These are phyloP conservation scores for Cryphonectria japonica DNA, from an alignment of 2,329 filamentous ascomycete genomes.

Conservation along the genomic window DNA sequence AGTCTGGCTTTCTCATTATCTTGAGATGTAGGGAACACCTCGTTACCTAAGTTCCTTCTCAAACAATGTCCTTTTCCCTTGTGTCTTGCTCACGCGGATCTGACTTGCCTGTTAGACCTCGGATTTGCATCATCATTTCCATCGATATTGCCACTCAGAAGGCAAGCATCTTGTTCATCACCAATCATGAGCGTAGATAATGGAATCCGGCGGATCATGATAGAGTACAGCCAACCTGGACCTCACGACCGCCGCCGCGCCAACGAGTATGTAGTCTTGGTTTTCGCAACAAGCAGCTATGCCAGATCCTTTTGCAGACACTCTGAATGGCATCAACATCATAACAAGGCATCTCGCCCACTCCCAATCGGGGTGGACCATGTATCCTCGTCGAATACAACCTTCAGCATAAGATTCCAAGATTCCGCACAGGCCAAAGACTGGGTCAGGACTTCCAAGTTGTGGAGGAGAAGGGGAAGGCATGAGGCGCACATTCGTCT, in stretches of 20 bases:
- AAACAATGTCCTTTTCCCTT: too few species aligned
- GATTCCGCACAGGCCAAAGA: fast-evolving
- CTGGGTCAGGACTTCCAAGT: not conserved
- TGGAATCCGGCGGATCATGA: not conserved
- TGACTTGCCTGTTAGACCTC: not conserved
- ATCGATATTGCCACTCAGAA: not conserved
- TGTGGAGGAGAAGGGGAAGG: not conserved
- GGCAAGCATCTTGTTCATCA: not conserved
- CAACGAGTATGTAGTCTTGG: not conserved
- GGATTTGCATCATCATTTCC: not conserved
- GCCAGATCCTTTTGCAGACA: not conserved
- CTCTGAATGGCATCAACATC: not conserved
- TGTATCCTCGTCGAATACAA: not conserved
- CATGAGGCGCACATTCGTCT: not conserved
- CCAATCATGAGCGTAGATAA: not conserved
- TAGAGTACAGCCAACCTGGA: not conserved
- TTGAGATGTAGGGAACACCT: too few species aligned
- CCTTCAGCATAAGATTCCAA: not conserved
- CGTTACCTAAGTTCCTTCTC: too few species aligned
- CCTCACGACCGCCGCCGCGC: not conserved
- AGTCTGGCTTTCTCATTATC: too few species aligned
- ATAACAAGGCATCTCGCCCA: not conserved
- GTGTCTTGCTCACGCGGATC: not conserved
- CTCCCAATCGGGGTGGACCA: not conserved
- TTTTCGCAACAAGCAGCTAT: not conserved